Evolutionary conservation across 1,139 yeast species (phyloP).

Genomic region (Pichia sp.): DNA sequence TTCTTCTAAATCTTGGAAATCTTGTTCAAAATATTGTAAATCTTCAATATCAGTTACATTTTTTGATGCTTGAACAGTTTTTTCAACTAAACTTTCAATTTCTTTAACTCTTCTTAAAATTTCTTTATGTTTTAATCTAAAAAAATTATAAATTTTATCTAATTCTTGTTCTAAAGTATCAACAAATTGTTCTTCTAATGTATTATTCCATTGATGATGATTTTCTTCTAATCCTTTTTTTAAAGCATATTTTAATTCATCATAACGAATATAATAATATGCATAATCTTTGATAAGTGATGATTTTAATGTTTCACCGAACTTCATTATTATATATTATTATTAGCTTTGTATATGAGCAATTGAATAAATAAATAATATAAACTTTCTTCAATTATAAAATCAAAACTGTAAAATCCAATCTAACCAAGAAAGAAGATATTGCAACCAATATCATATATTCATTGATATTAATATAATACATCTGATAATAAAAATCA

Average conservation of each 20-base stretch:
- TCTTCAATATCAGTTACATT: constrained; percentile 32
- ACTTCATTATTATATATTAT: constrained; percentile 43
- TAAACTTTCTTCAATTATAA: no score
- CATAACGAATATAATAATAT: constrained; percentile 85
- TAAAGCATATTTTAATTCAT: constrained; percentile 77
- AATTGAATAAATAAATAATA: not conserved
- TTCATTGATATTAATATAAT: no score
- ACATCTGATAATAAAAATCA: no score
- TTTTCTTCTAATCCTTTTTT: constrained; percentile 52
- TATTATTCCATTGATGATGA: constrained; percentile 53
- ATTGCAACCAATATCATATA: no score
- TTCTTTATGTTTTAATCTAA: constrained; percentile 80
- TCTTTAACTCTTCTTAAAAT: constrained; percentile 77
- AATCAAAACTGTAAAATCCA: no score
- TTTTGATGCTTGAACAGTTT: constrained; percentile 27
- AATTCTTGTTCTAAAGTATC: constrained; percentile 69
- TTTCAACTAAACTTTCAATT: constrained; percentile 45
- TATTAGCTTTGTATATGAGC: not conserved
- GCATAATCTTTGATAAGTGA: constrained; percentile 78
- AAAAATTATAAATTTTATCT: constrained; percentile 87
- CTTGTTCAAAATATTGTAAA: constrained; percentile 54
- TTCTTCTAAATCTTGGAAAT: constrained; percentile 85
- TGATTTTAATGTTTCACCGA: constrained; percentile 70
- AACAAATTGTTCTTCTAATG: constrained; percentile 75
- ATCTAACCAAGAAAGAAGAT: no score